Evolutionary conservation across 305 asterid genomes (phyloP).

Genomic region (Plantago rigida): DNA sequence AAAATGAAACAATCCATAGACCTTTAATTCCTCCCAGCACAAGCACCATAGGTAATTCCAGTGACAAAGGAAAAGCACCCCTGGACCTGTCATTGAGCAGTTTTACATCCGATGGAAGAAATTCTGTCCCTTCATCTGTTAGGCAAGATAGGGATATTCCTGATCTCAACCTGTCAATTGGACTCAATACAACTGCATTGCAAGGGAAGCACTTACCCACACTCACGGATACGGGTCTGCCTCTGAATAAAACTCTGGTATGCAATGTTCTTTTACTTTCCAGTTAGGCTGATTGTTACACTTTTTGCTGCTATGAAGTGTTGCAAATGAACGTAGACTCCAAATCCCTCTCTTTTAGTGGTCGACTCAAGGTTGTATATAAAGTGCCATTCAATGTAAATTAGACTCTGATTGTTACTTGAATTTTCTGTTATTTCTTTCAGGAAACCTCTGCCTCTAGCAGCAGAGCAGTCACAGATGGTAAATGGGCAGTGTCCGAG

Average conservation of each 20-base stretch:
- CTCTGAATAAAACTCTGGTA: slow-evolving; percentile 40
- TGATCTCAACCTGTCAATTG: slow-evolving; percentile 53
- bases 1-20: slow-evolving; percentile 25
- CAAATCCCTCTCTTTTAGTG: no score
- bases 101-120: slow-evolving; percentile 27
- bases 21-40: slow-evolving; percentile 22
- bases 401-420: slow-evolving; percentile 5
- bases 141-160: slow-evolving; percentile 31
- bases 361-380: no score
- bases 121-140: slow-evolving; percentile 16
- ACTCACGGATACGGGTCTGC: slow-evolving; percentile 29
- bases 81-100: slow-evolving; percentile 42
- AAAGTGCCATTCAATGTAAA: no score
- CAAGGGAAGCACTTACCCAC: slow-evolving; percentile 30
- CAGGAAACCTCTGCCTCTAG: slow-evolving; percentile 34
- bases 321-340: no score
- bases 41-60: slow-evolving; percentile 22
- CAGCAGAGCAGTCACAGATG: slow-evolving; percentile 31
- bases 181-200: slow-evolving; percentile 24
- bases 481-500: slow-evolving; percentile 25
- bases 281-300: no score
- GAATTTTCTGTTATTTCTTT: slow-evolving; percentile 7
- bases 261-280: slow-evolving; percentile 5
- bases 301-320: no score
- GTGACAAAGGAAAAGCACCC: slow-evolving; percentile 22